Evolutionary conservation across 306 rosid genomes (phyloP).

Genomic region (Elaeagnus macrophylla): DNA sequence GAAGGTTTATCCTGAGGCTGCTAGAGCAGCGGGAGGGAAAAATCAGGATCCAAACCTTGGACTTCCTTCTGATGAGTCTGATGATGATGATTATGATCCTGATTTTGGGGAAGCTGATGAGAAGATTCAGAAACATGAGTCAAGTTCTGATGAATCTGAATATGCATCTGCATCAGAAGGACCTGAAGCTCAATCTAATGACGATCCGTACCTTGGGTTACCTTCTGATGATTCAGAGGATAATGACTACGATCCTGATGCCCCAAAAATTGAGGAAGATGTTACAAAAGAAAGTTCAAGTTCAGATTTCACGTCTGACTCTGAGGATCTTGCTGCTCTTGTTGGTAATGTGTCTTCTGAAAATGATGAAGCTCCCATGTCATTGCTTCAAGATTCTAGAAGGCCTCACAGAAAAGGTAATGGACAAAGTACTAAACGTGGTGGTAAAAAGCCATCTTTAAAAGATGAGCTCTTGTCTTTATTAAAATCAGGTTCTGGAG

Average conservation of each 20-base stretch:
- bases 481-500: neutral
- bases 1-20: conserved; percentile 95
- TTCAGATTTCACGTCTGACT: conserved; percentile 89
- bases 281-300: conserved; percentile 54
- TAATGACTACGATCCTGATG: conserved; percentile 61
- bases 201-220: conserved; percentile 55
- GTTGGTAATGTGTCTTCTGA: conserved; percentile 25
- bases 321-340: conserved; percentile 80
- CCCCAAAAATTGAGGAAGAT: conserved; percentile 30
- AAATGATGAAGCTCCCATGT: conserved; percentile 24
- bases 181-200: conserved; percentile 40
- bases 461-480: conserved; percentile 53
- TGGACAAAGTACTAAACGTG: conserved; percentile 22
- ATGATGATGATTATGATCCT: conserved; percentile 82
- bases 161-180: conserved; percentile 75
- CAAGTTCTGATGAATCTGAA: conserved; percentile 68
- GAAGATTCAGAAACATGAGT: conserved; percentile 41
- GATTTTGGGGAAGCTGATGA: conserved; percentile 43
- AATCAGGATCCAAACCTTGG: conserved; percentile 46
- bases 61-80: conserved; percentile 89
- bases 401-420: conserved; percentile 25
- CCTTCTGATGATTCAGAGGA: conserved; percentile 95
- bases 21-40: conserved; percentile 46
- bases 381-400: conserved; percentile 21
- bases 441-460: conserved; percentile 38